phyloP scores from a whole-genome alignment of 164 flowering plant species.

The Amborella trichopoda region DNA sequence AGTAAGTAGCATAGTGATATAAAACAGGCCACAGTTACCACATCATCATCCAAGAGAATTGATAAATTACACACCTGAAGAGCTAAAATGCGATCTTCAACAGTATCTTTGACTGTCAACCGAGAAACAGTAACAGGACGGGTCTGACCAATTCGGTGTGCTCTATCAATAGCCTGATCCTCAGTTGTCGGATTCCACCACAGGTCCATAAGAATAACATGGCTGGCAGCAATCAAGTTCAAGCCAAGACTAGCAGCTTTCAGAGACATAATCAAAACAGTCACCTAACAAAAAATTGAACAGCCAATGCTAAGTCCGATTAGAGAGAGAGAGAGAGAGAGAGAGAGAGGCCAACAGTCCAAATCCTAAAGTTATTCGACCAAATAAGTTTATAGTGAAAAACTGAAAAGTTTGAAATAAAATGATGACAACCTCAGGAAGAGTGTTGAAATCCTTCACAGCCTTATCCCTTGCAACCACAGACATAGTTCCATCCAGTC shows the following conservation, averaged over 20 bases:
- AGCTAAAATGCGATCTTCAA: conserved; percentile 91
- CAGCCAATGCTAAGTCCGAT: too few species aligned
- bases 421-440: conserved; percentile 96
- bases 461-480: conserved; percentile 80
- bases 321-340: too few species aligned
- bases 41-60: too few species aligned
- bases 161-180: conserved; percentile 93
- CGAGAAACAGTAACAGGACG: conserved; percentile 84
- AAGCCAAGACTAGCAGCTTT: conserved; percentile 97
- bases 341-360: too few species aligned
- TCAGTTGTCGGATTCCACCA: conserved; percentile 99
- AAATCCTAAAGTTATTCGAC: too few species aligned
- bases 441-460: conserved; percentile 76
- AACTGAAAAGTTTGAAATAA: too few species aligned
- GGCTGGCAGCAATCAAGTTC: conserved; percentile 93
- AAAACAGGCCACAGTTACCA: too few species aligned
- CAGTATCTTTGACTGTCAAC: conserved; percentile 84
- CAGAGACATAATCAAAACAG: conserved; percentile 93
- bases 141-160: conserved; percentile 94
- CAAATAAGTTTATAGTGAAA: too few species aligned
- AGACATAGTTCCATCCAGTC: conserved; percentile 95
- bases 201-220: conserved; percentile 74
- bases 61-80: too few species aligned
- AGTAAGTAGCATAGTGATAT: too few species aligned
- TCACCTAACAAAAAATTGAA: conserved; percentile 36